Base-by-base conservation (phyloP, 202 grass and related monocot genomes). In the Setaria italica region DNA sequence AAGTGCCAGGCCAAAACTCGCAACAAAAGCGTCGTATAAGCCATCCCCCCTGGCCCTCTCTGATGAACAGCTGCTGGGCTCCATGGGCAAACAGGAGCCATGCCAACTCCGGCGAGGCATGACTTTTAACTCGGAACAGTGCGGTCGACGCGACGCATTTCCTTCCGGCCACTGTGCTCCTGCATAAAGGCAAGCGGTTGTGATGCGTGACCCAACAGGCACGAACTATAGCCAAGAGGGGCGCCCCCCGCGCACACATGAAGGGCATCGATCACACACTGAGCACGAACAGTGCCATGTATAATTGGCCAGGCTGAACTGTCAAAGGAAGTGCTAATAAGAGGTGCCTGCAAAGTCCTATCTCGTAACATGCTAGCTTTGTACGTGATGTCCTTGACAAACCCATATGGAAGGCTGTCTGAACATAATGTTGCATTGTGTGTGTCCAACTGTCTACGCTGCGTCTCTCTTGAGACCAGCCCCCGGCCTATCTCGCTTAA, bases 41-140 rank as follows among this genome's bases (percentile, higher is more conserved):
- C 70, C 70, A 2, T 4, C 3, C 16, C 16, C 5, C 14, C 15
- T 0, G 4, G 16, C n/a, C 17, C 54, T 7, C 70, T 58, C 16
- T 34, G 73, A 39, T n/a, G 33, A 76, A 13, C 17, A 39, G 89
- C 75, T 15, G 76, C 48, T 68, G 86, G 92, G 35, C 80, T 86
- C 82, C 82, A 85, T 32, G 82, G 60, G 66, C 56, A 72, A 64
- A 80, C 12, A 55, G 67, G 33, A 72, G 50, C 20, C 2, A 21
- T 39, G 41, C 30, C 71, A 51, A n/a, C 15, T 82, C 71, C 62
- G 53, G 79, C 62, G 37, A 87, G 17, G 62, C 79, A 77, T 30
- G 1, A 16, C 71, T 63, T 82, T 67, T 87, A 41, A 41, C 34
- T 69, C 43, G 74, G 50, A 81, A 65, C 64, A 67, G 51, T 62